Evolutionary conservation across 1,284 basidiomycete genomes (phyloP).

Genomic region (Rhodotorula mucilaginosa): DNA sequence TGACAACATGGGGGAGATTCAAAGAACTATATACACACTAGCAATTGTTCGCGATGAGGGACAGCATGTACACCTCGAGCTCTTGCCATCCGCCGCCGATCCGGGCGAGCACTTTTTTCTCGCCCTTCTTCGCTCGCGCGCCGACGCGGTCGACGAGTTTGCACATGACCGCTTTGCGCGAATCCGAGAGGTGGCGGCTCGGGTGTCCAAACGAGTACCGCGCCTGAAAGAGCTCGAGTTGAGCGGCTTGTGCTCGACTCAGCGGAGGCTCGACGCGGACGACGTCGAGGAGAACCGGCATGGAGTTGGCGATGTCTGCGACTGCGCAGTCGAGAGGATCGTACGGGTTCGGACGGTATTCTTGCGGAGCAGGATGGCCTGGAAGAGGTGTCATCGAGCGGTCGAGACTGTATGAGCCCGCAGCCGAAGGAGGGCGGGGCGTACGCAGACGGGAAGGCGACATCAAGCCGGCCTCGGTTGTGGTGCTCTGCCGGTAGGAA

Average conservation of each 20-base stretch:
- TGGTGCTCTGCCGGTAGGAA: constrained; percentile 1
- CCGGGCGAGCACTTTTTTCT: constrained; percentile 80
- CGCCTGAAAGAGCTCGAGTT: constrained; percentile 74
- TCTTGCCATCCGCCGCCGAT: constrained; percentile 84
- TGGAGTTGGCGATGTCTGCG: constrained; percentile 68
- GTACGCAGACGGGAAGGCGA: background rate
- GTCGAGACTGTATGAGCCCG: constrained; percentile 53
- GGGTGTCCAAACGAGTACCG: constrained; percentile 68
- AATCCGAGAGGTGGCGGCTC: constrained; percentile 55
- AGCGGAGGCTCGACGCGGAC: constrained; percentile 76
- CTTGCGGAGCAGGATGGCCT: constrained; percentile 52
- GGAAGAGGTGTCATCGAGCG: constrained; percentile 54
- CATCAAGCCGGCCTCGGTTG: background rate
- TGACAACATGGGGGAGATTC: background rate
- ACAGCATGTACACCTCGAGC: constrained; percentile 61
- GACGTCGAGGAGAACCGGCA: constrained; percentile 61
- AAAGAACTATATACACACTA: background rate
- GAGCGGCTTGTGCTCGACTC: constrained; percentile 56
- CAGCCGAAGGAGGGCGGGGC: constrained; percentile 45
- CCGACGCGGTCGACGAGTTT: constrained; percentile 66
- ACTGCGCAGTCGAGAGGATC: constrained; percentile 81
- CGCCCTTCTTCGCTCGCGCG: constrained; percentile 53
- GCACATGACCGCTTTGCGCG: constrained; percentile 66
- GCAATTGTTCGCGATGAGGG: constrained; percentile 11
- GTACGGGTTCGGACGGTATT: constrained; percentile 68